Evolutionary conservation across 495 filamentous ascomycete genomes (phyloP), one percentile per base, ranked within the genome.

Genomic region (Xylaria venustula): DNA sequence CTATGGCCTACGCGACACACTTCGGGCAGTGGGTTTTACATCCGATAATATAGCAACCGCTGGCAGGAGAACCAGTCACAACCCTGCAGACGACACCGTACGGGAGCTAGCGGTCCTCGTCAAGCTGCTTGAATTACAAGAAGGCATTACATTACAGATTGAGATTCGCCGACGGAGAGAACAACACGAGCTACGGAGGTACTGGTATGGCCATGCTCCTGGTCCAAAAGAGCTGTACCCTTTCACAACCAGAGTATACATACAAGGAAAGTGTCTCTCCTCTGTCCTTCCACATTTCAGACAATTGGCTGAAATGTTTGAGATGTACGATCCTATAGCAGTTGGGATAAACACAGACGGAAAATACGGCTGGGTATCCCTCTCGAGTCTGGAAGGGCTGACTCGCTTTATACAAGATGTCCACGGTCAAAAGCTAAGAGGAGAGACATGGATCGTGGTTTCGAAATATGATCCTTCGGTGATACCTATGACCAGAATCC

Each of bases 321-420:
- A 20, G 7, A 22, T 7, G 2, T 37, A 52, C 9, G 2, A 53
- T 6, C 30, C 50, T n/a, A 40, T 12, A 26, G 50, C 50, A 53
- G 50, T 53, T 1, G 50, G 50, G 32, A 40, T 53, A 53, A 25
- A 3, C 1, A 7, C 19, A 37, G 20, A n/a, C 4, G 50, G 50
- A 11, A 40, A 40, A 15, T 53, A 53, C 19, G 50, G 50, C 50
- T 53, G 50, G 50, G 20, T 53, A 17, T 53, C 50, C 9, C 32
- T 53, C 0, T n/a, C 50, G 11, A 53, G 32, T 3, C 12, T 53
- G 19, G 50, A 40, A 53, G 32, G 32, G n/a, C 32, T 53, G 0
- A 53, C 2, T 8, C 5, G 50, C 50, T 53, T 53, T n/a, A 25
- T 53, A 53, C 0, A 53, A 37, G 20, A 53, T 25, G 20, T 53